Evolutionary conservation across 257 asterid species (phyloP).

Genomic region (Striga asiatica): DNA sequence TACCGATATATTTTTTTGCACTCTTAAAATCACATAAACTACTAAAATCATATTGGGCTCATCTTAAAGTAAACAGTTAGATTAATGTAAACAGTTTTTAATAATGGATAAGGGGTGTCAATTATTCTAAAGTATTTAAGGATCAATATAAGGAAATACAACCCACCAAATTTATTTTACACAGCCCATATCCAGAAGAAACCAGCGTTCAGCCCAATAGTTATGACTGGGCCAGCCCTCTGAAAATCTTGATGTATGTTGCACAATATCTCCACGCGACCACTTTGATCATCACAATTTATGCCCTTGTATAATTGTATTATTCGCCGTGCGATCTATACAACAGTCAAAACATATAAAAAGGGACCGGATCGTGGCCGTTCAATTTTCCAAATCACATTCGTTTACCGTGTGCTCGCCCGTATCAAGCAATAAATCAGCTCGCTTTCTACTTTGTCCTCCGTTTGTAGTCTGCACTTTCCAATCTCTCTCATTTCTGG

Average conservation of each 20-base stretch:
- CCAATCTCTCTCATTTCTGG: neutral
- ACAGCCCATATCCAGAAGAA: too few relatives aligned
- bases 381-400: neutral
- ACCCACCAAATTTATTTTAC: too few relatives aligned
- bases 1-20: too few relatives aligned
- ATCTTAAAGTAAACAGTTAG: too few relatives aligned
- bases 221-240: neutral
- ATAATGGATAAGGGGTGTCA: too few relatives aligned
- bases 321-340: constrained; percentile 21
- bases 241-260: neutral
- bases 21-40: too few relatives aligned
- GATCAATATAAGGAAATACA: too few relatives aligned
- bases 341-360: neutral
- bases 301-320: neutral
- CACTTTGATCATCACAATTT: neutral
- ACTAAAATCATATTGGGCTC: too few relatives aligned
- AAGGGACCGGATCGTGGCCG: constrained; percentile 21
- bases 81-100: too few relatives aligned
- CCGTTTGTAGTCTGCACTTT: neutral
- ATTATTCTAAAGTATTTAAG: too few relatives aligned
- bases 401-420: constrained; percentile 17
- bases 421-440: constrained; percentile 1
- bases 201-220: neutral
- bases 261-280: constrained; percentile 25
- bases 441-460: neutral